A percentile compares a stretch with the other conserved stretches of the same genome.
Conservation (phyloP, 2,329 filamentous ascomycete genomes). For the Xylaria sp. region DNA sequence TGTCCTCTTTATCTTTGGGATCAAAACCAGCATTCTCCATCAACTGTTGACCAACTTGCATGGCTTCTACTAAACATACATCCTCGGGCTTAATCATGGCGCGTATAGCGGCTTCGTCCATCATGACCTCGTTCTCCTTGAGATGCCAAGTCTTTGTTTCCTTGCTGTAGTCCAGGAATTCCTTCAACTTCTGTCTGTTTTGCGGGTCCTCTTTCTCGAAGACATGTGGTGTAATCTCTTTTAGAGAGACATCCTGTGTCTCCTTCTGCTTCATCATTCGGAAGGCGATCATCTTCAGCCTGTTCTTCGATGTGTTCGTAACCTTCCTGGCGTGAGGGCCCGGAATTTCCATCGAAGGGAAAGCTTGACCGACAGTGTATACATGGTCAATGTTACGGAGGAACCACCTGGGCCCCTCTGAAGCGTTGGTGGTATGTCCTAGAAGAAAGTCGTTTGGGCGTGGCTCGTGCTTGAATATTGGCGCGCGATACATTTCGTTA, state of each 20-base stretch:
- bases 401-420: constrained; percentile 79
- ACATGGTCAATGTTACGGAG: constrained; percentile 90
- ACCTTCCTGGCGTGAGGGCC: constrained; percentile 93
- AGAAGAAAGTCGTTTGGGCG: constrained; percentile 86
- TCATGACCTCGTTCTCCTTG: constrained; percentile 71
- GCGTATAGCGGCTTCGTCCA: constrained; percentile 81
- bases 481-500: constrained; percentile 94
- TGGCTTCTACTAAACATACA: constrained; percentile 90
- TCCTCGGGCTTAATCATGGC: constrained; percentile 94
- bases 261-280: constrained; percentile 81
- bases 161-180: constrained; percentile 91
- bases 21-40: constrained; percentile 90
- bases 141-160: constrained; percentile 87
- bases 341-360: constrained; percentile 90
- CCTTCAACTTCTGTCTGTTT: constrained; percentile 94
- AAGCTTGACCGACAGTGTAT: constrained; percentile 89
- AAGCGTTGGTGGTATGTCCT: constrained; percentile 78
- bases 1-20: constrained; percentile 68
- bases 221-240: constrained; percentile 90
- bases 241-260: constrained; percentile 71
- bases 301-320: constrained; percentile 94
- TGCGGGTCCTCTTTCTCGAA: constrained; percentile 93
- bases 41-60: constrained; percentile 93
- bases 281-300: constrained; percentile 94
- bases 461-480: constrained; percentile 84